Conservation (phyloP, 257 asterid genomes). For the Sherardia arvensis region DNA sequence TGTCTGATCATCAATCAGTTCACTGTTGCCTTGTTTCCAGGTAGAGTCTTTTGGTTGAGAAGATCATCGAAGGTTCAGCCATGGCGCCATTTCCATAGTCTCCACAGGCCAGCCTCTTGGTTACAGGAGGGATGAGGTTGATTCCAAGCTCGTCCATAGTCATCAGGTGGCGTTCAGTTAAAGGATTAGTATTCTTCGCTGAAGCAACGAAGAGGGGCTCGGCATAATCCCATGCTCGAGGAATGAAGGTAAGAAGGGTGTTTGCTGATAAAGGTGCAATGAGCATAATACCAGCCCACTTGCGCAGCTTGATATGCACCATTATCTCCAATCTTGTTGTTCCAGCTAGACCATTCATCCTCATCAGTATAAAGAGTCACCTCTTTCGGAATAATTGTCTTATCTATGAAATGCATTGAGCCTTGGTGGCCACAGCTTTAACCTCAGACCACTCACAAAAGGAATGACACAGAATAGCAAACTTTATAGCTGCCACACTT, state of each 20-base stretch:
- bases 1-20: not conserved
- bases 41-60: constrained; percentile 50
- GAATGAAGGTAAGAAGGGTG: constrained; percentile 88
- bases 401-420: constrained; percentile 74
- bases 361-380: constrained; percentile 65
- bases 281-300: constrained; percentile 89
- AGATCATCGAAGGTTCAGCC: constrained; percentile 85
- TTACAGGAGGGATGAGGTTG: constrained; percentile 67
- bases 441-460: constrained; percentile 91
- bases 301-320: constrained; percentile 82
- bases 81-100: constrained; percentile 87
- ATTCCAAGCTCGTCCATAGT: constrained; percentile 70
- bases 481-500: constrained; percentile 85
- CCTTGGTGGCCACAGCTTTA: constrained; percentile 72
- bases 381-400: constrained; percentile 51
- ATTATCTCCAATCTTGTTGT: constrained; percentile 51
- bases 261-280: constrained; percentile 92
- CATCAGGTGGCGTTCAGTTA: constrained; percentile 74
- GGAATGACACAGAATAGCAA: constrained; percentile 59
- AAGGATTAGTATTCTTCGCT: constrained; percentile 81
- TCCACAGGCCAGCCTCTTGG: constrained; percentile 80
- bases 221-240: constrained; percentile 80
- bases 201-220: constrained; percentile 87
- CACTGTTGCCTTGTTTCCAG: constrained; percentile 16
- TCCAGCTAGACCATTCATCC: constrained; percentile 84